These are phyloP conservation scores for Hyaloscypha variabilis DNA, from an alignment of 495 filamentous ascomycete genomes.

Conservation along the genomic window DNA sequence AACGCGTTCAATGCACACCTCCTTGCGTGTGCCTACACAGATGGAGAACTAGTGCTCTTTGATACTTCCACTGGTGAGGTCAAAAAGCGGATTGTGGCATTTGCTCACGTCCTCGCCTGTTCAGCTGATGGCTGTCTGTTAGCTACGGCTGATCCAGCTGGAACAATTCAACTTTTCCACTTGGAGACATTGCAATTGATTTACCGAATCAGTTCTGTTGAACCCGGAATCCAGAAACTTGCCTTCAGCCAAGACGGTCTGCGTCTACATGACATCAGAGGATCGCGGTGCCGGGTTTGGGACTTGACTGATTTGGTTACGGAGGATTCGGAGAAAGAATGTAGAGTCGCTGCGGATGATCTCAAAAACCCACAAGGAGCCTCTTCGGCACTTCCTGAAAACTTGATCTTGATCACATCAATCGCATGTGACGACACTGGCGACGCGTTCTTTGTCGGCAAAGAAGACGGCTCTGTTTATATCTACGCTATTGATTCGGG, in stretches of 20 bases:
- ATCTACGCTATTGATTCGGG: constrained; percentile 28
- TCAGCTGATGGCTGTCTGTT: constrained; percentile 23
- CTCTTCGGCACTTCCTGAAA: not conserved
- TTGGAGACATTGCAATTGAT: constrained; percentile 35
- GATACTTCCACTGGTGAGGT: not conserved
- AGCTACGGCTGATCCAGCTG: constrained; percentile 16
- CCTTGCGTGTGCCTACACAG: constrained; percentile 25
- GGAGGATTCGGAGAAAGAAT: constrained; percentile 7
- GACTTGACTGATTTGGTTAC: constrained; percentile 30
- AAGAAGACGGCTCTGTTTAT: constrained; percentile 33
- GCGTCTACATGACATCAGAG: constrained; percentile 25
- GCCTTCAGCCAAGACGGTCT: constrained; percentile 25
- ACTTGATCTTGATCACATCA: constrained; percentile 22
- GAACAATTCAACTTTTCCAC: constrained; percentile 36
- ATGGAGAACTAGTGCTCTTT: constrained; percentile 15
- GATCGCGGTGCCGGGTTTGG: constrained; percentile 24
- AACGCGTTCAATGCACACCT: constrained; percentile 33
- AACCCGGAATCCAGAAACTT: constrained; percentile 15
- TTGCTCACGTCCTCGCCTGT: constrained; percentile 19
- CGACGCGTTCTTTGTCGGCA: constrained; percentile 30
- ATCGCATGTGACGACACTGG: constrained; percentile 20
- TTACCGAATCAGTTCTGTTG: constrained; percentile 24
- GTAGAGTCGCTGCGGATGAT: not conserved
- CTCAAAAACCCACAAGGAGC: not conserved
- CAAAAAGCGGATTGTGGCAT: constrained; percentile 10